Evolutionary conservation across 768 basidiomycete genomes (phyloP), one percentile per base, ranked within the genome.

Genomic region (Tylopilus vinaceipallidus): DNA sequence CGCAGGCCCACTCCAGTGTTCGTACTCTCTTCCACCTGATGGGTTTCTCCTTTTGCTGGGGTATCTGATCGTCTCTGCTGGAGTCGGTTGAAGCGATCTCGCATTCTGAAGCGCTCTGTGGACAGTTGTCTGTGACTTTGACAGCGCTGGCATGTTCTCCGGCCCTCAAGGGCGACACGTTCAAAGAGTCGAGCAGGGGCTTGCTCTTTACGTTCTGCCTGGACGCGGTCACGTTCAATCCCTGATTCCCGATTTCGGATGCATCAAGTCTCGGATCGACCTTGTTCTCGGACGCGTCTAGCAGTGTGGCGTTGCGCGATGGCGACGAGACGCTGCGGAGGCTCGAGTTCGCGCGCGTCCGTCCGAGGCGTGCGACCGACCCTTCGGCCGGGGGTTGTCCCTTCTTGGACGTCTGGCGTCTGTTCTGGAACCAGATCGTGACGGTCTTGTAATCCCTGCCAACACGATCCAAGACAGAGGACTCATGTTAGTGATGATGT

Each of bases 381-480:
- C 7, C 34, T 6, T 54, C 51, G 34, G 41, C 22, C 16, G 24
- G 39, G 16, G 34, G 47, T 46, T 54, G 63, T 42, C 50, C 42
- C 22, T 65, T 62, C 49, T 74, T 75, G 41, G 70, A 49, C 30
- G 67, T 83, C 59, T 88, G 85, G 14, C 87, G 82, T 67, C 82
- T 87, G 65, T 90, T 90, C 68, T 90, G 87, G 64, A 88, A 88
- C 87, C 87, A 90, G 34, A 88, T 83, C n/a, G 85, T 76, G 52
- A 77, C 55, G 11, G 74, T 70, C 63, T 75, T 77, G 60, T 74
- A 60, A 32, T 75, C 71, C 64, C 75, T 77, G 38, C 16, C 17
- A 16, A 11, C 14, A 20, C n/a, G 17, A 32, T 23, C n/a, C n/a
- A n/a, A n/a, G n/a, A n/a, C n/a, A n/a, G n/a, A n/a, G n/a, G n/a